Evolutionary conservation across 2,329 filamentous ascomycete species (phyloP), one percentile per base, ranked within the genome.

Genomic region (Plectosphaerella sp.): DNA sequence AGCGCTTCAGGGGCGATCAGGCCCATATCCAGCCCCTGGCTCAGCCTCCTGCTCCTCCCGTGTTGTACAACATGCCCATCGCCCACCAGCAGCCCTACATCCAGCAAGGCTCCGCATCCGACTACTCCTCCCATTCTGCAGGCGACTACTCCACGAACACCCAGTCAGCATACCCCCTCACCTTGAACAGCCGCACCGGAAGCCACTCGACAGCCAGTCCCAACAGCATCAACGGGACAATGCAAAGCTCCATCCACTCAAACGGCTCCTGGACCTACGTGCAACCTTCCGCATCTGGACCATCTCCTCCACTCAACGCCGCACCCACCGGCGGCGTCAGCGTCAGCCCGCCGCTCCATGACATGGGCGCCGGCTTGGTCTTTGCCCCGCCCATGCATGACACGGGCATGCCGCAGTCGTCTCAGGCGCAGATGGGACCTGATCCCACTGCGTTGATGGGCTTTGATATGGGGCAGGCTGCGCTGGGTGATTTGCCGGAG

Each of bases 401-500:
- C 41, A n/a, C n/a, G 5, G 10, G n/a, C 16, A 20, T 43, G 41
- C n/a, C 41, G 16, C 41, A 18, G 41, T 6, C 41, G n/a, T 8
- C 16, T 20, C 18, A 48, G n/a, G 45, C 49, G 10, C 41, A 41
- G 20, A 18, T 28, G 20, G 2, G 45, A 28, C 46, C 50, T 10
- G 22, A 36, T 28, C 45, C 55, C 50, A 28, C 49, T 45, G 28
- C 51, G 14, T 52, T 48, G 45, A 54, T 55, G 20, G 49, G 53
- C 5, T 65, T 67, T 45, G 61, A 59, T 7, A 57, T 59, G 37
- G 64, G 68, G 20, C 62, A 64, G n/a, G 58, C 61, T 18, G 64
- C 68, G n/a, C 58, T 69, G 22, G 67, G 67, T 11, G 62, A 67
- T 7, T 48, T 70, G 50, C 65, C 65, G 4, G 58, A 55, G 7